Evolutionary conservation across 768 basidiomycete genomes (phyloP), one percentile per base, ranked within the genome.

Genomic region (Neoboletus brunneissimus): DNA sequence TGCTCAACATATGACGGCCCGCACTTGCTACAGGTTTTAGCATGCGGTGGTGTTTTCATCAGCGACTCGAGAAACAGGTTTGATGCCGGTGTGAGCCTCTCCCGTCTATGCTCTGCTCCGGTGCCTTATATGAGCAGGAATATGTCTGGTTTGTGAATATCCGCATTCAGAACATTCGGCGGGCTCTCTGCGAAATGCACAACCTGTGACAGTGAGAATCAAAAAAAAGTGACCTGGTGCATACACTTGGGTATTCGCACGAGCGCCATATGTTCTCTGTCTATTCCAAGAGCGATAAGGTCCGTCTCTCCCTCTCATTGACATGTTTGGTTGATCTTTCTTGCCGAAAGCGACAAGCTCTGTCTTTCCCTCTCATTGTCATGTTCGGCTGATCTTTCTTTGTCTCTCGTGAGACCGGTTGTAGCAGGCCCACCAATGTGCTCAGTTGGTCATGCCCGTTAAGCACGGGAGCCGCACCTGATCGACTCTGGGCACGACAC

Each of bases 241-340:
- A 2, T 31, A 32, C 13, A 42, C 23, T 25, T n/a, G n/a, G 22
- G 15, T n/a, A 9, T 44, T 53, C 42, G 41, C 51, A 54, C 51
- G 34, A 37, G 13, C 10, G 2, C 52, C 35, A 25, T 38, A 38
- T 38, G 42, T 38, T 29, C 35, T 8, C 20, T 6, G 8, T 54
- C 55, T 56, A 56, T 56, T 49, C 32, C 46, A n/a, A 48, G 56
- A 20, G n/a, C 56, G 41, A 58, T 32, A 32, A 31, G 13, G 9
- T 3, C n/a, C n/a, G 2, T 12, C 29, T 34, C 27, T 11, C 29
- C 20, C 22, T 56, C 34, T 23, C 22, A 4, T 20, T 16, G 13
- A 10, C 27, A 31, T 32, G 25, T 43, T 38, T 11, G 29, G 22
- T n/a, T 11, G 6, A 6, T 27, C 2, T 20, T 35, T 22, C 45